Evolutionary conservation across 768 basidiomycete species (phyloP).

Genomic region (Leucocoprinus leucothites): DNA sequence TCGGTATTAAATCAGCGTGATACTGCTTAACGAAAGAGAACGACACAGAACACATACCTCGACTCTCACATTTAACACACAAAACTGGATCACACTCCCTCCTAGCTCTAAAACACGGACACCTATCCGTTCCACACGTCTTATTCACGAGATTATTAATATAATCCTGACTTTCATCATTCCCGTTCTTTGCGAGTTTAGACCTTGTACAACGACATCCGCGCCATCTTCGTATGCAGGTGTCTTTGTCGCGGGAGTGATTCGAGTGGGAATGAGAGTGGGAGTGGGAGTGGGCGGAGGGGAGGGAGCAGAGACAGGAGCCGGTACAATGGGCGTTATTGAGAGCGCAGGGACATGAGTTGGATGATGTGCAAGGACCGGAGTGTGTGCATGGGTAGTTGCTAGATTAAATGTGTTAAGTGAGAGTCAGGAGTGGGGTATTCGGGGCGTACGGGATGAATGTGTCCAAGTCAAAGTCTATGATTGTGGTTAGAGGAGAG

Average conservation of each 20-base stretch:
- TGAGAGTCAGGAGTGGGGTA: not conserved
- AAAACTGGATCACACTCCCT: constrained; percentile 56
- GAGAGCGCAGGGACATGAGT: constrained; percentile 38
- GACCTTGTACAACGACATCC: constrained; percentile 32
- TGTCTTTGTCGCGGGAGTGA: constrained; percentile 6
- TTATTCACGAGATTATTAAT: constrained; percentile 9
- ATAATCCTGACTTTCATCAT: no score
- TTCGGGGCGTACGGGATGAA: constrained; percentile 12
- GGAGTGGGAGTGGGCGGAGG: not conserved
- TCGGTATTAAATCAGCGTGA: not conserved
- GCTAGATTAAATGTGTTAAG: constrained; percentile 19
- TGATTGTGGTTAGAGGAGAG: not conserved
- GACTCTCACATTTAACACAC: constrained; percentile 41
- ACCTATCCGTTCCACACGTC: constrained; percentile 22
- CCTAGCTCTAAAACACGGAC: constrained; percentile 29
- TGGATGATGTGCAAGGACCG: constrained; percentile 39
- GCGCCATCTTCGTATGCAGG: constrained; percentile 40
- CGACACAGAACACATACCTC: not conserved
- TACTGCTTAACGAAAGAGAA: not conserved
- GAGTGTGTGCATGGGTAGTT: constrained; percentile 40
- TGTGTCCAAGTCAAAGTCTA: constrained; percentile 5
- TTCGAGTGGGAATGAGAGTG: no score
- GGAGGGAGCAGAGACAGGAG: constrained; percentile 41
- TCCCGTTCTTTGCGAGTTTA: not conserved
- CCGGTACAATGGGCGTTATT: constrained; percentile 40